phyloP scores from a whole-genome alignment of 805 yeast genomes.

The Yarrowia osloensis region DNA sequence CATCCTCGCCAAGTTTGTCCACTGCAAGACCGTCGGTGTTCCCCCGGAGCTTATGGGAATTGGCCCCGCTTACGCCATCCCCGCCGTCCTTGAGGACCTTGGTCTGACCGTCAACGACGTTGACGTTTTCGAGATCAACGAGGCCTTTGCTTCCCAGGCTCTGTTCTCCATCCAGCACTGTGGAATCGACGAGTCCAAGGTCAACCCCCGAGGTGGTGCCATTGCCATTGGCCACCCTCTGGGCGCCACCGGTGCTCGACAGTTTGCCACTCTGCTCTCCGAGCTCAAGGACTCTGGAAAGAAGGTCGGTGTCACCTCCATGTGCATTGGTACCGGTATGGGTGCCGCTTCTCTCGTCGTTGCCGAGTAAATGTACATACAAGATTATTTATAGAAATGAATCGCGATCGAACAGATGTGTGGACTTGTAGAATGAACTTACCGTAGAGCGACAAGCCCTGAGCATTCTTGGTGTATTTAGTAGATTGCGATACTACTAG shows the following conservation, averaged over 20 bases:
- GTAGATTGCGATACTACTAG: too few species aligned
- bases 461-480: too few species aligned
- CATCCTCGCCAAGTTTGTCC: slow-evolving; percentile 76
- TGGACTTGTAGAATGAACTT: neutral
- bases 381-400: slow-evolving; percentile 28
- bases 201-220: slow-evolving; percentile 95
- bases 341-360: slow-evolving; percentile 92
- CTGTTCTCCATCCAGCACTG: slow-evolving; percentile 67
- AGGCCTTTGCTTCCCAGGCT: slow-evolving; percentile 96
- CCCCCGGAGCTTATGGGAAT: slow-evolving; percentile 98
- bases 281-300: slow-evolving; percentile 72
- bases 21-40: slow-evolving; percentile 82
- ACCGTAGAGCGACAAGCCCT: too few species aligned
- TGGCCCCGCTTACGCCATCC: slow-evolving; percentile 96
- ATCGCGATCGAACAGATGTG: neutral
- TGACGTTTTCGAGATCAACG: slow-evolving; percentile 83
- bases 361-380: slow-evolving; percentile 56
- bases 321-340: slow-evolving; percentile 99
- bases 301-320: slow-evolving; percentile 81
- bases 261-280: slow-evolving; percentile 81
- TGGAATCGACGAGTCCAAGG: slow-evolving; percentile 67
- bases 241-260: slow-evolving; percentile 91
- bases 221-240: slow-evolving; percentile 95
- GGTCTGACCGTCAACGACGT: slow-evolving; percentile 67
- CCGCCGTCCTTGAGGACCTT: slow-evolving; percentile 66